A percentile compares a stretch with the other conserved stretches of the same genome.
phyloP scores from a whole-genome alignment of 2,329 filamentous ascomycete genomes.

The Phaeosphaeria sp. region DNA sequence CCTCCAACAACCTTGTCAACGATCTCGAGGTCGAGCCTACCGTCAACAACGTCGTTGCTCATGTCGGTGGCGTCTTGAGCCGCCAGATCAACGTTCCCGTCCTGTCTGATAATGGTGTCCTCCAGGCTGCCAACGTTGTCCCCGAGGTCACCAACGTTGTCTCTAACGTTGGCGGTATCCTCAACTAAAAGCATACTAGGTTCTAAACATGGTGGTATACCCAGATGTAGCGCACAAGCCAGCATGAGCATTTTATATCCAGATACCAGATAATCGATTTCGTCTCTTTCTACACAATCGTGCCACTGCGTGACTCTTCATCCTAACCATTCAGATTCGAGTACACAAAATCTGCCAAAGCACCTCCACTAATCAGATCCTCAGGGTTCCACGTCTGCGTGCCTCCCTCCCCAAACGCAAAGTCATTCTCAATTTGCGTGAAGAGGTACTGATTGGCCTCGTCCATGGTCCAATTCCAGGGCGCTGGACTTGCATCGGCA shows the following conservation, averaged over 20 bases:
- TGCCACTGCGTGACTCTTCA: not conserved
- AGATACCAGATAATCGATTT: not conserved
- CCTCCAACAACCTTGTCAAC: not conserved
- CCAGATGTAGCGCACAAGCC: not conserved
- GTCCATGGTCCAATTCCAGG: constrained; percentile 38
- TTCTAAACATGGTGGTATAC: too few relatives aligned
- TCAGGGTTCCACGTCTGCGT: constrained; percentile 29
- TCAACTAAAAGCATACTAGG: too few relatives aligned
- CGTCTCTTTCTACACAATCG: not conserved
- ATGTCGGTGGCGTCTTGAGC: not conserved
- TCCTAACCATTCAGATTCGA: constrained; percentile 9
- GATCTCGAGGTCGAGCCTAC: not conserved
- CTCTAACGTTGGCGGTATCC: too few relatives aligned
- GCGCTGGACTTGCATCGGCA: constrained; percentile 17
- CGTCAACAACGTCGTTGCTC: not conserved
- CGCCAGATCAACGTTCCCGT: too few relatives aligned
- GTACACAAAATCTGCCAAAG: constrained; percentile 23
- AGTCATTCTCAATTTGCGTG: constrained; percentile 40
- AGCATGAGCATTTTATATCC: not conserved
- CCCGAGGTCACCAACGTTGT: too few relatives aligned
- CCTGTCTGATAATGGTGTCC: too few relatives aligned
- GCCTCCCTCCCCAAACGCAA: constrained; percentile 37
- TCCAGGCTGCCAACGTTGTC: too few relatives aligned
- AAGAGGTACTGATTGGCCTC: constrained; percentile 41
- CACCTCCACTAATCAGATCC: constrained; percentile 15